Percentiles rank a stretch among this genome's conserved stretches.
Conservation (phyloP, 495 filamentous ascomycete genomes). For the Penicillium egyptiacum region DNA sequence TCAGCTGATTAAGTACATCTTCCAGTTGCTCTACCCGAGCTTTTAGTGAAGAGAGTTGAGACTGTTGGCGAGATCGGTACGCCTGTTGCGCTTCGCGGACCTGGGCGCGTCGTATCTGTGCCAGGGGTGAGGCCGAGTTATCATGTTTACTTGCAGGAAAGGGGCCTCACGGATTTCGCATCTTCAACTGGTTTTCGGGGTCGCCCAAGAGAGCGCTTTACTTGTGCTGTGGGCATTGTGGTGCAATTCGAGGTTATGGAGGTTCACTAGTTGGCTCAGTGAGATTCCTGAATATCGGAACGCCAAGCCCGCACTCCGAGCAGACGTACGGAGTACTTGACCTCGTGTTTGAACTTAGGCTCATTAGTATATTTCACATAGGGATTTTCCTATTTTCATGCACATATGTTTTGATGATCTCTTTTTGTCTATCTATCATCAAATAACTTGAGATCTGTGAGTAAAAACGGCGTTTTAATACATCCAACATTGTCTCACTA, state of each 20-base stretch:
- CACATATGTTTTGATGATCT: background rate
- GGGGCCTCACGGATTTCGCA: background rate
- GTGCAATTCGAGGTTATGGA: background rate
- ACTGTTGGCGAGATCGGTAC: conserved; percentile 25
- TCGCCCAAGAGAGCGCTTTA: background rate
- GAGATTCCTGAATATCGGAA: background rate
- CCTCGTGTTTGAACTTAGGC: background rate
- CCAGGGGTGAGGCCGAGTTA: background rate
- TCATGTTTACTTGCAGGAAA: background rate
- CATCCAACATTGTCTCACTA: background rate
- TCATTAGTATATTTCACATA: background rate
- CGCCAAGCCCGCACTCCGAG: background rate
- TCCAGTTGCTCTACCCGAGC: conserved; percentile 20
- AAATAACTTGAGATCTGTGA: background rate
- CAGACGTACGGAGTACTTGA: background rate
- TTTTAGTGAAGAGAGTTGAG: conserved; percentile 18
- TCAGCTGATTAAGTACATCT: conserved; percentile 16
- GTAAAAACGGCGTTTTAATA: background rate
- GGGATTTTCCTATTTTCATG: background rate
- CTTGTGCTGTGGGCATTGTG: background rate
- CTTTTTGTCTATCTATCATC: background rate
- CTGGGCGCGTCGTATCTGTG: conserved; percentile 18
- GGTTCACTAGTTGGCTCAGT: background rate
- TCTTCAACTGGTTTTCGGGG: conserved; percentile 2
- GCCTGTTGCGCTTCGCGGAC: conserved; percentile 25